Evolutionary conservation across 768 basidiomycete genomes (phyloP).

Genomic region (Rhodotorula graminis): DNA sequence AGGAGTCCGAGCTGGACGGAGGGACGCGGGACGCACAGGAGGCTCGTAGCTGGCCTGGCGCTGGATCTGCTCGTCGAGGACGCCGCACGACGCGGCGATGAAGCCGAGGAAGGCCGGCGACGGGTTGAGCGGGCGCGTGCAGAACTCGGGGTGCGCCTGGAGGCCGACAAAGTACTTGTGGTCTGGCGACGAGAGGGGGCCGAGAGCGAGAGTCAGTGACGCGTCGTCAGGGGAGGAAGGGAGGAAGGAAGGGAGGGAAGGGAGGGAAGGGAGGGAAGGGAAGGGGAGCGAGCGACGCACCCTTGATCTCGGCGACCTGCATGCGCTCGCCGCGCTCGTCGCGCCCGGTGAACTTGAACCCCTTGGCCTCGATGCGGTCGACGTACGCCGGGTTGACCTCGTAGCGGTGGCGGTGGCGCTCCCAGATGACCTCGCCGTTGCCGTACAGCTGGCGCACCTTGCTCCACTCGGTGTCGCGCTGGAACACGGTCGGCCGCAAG

Average conservation of each 20-base stretch:
- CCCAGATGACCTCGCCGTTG: slow-evolving; percentile 77
- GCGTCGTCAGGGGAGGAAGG: too few species aligned
- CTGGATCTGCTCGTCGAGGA: slow-evolving; percentile 67
- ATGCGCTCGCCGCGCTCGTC: slow-evolving; percentile 95
- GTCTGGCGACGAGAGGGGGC: slow-evolving; percentile 51
- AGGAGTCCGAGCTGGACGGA: too few species aligned
- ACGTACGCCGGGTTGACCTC: slow-evolving; percentile 92
- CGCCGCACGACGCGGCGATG: slow-evolving; percentile 70
- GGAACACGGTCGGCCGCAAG: slow-evolving; percentile 89
- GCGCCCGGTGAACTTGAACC: slow-evolving; percentile 75
- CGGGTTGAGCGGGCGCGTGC: slow-evolving; percentile 93
- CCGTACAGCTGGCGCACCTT: slow-evolving; percentile 76
- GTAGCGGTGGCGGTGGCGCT: slow-evolving; percentile 90
- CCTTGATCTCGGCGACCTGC: slow-evolving; percentile 84
- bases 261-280: too few species aligned
- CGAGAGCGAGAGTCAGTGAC: neutral
- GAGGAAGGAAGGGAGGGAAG: too few species aligned
- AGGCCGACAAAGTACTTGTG: slow-evolving; percentile 91
- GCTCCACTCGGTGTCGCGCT: slow-evolving; percentile 67
- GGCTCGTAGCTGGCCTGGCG: slow-evolving; percentile 53
- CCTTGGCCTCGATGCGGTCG: slow-evolving; percentile 62
- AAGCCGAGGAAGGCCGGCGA: slow-evolving; percentile 96
- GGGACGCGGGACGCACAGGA: slow-evolving; percentile 32
- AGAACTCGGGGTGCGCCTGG: slow-evolving; percentile 98
- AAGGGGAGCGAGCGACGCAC: slow-evolving; percentile 52